These are phyloP conservation scores for Mycena rosella DNA, from an alignment of 768 basidiomycete species.

Conservation along the genomic window DNA sequence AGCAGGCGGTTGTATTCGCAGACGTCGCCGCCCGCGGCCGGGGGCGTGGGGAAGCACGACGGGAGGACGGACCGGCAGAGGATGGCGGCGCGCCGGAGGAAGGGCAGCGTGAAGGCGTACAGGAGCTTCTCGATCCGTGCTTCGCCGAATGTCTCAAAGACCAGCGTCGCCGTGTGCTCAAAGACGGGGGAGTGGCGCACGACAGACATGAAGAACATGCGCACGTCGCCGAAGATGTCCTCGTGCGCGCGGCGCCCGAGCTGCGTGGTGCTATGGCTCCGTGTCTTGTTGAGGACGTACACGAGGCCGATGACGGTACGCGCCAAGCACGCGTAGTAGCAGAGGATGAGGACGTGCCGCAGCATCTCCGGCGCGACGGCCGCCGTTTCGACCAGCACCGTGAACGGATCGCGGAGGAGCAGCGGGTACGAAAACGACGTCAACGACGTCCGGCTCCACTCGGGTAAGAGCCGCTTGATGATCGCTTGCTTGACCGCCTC, in stretches of 20 bases:
- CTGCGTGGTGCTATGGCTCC: slow-evolving; percentile 64
- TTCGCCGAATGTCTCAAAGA: slow-evolving; percentile 86
- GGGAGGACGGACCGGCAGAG: slow-evolving; percentile 84
- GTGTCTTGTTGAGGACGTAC: slow-evolving; percentile 82
- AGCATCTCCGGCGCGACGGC: slow-evolving; percentile 92
- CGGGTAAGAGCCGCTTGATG: slow-evolving; percentile 89
- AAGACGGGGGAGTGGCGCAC: slow-evolving; percentile 91
- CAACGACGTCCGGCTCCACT: slow-evolving; percentile 90
- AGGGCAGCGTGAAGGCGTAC: slow-evolving; percentile 91
- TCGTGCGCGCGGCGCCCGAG: slow-evolving; percentile 65
- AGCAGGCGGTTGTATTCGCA: slow-evolving; percentile 88
- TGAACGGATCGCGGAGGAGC: slow-evolving; percentile 91
- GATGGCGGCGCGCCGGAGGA: slow-evolving; percentile 89
- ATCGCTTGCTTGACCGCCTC: slow-evolving; percentile 87
- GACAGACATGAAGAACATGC: slow-evolving; percentile 92
- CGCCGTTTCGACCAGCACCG: slow-evolving; percentile 90
- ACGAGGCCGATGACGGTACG: slow-evolving; percentile 89
- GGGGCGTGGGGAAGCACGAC: slow-evolving; percentile 67
- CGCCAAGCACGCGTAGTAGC: slow-evolving; percentile 92
- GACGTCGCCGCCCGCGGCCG: slow-evolving; percentile 52
- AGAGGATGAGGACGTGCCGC: slow-evolving; percentile 87
- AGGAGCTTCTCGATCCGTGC: slow-evolving; percentile 87
- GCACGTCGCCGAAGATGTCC: slow-evolving; percentile 85
- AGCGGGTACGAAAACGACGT: slow-evolving; percentile 88
- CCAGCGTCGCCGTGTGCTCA: slow-evolving; percentile 85